Evolutionary conservation across 805 yeast genomes (phyloP).

Genomic region (Ogataea allantospora): DNA sequence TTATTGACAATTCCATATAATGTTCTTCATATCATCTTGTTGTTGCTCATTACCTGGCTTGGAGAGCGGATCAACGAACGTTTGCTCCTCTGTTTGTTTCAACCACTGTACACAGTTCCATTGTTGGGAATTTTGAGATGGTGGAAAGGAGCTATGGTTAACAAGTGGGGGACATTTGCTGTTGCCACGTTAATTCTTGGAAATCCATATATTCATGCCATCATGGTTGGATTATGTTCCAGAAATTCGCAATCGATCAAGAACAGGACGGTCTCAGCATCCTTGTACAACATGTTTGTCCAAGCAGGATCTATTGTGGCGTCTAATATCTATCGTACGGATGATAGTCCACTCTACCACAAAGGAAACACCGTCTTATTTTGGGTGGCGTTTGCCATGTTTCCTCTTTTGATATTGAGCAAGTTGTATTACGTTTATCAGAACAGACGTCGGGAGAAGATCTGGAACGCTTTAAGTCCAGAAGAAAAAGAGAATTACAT

Average conservation of each 20-base stretch:
- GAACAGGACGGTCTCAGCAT: constrained; percentile 63
- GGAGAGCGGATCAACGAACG: constrained; percentile 36
- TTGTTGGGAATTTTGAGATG: constrained; percentile 27
- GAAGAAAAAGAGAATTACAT: constrained; percentile 53
- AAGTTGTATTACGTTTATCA: constrained; percentile 41
- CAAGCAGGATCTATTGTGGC: constrained; percentile 57
- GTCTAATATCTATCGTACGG: constrained; percentile 53
- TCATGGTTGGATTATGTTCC: constrained; percentile 60
- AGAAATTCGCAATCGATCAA: constrained; percentile 60
- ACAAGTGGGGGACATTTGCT: constrained; percentile 30
- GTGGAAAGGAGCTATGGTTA: constrained; percentile 29
- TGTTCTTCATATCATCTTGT: constrained; percentile 36
- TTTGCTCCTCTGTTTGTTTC: constrained; percentile 21
- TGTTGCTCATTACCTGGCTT: constrained; percentile 37
- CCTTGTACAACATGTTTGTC: constrained; percentile 61
- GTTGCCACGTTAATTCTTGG: constrained; percentile 34
- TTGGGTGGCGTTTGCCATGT: constrained; percentile 33
- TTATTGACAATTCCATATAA: constrained; percentile 51
- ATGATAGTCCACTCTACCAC: constrained; percentile 59
- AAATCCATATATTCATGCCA: constrained; percentile 51
- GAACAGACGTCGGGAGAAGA: constrained; percentile 42
- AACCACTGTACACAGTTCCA: constrained; percentile 29
- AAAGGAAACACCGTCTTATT: constrained; percentile 51
- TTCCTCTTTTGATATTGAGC: constrained; percentile 29
- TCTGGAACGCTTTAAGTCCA: constrained; percentile 50